Evolutionary conservation across 2,329 filamentous ascomycete genomes (phyloP).

Genomic region (Pezizomycotina sp.): DNA sequence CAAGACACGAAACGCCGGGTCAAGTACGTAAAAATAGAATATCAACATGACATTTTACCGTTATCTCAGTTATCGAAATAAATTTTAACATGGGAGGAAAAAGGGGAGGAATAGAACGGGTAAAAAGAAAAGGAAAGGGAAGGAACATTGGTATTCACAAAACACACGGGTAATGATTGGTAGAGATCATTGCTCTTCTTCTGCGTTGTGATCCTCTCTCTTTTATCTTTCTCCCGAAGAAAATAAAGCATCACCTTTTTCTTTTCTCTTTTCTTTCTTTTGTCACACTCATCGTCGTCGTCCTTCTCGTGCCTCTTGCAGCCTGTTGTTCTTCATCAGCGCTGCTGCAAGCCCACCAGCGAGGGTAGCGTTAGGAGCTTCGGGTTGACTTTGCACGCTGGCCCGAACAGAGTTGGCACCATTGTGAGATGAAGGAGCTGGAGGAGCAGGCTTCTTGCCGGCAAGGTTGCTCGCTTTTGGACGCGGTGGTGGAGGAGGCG

Average conservation of each 20-base stretch:
- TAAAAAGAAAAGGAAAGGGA: conserved; percentile 6
- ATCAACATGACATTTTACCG: no score
- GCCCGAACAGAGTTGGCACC: conserved; percentile 23
- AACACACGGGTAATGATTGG: no score
- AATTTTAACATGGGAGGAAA: conserved; percentile 16
- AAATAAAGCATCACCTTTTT: conserved; percentile 3
- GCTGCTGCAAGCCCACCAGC: conserved; percentile 63
- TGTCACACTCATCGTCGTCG: conserved; percentile 40
- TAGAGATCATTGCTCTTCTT: no score
- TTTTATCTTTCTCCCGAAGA: no score
- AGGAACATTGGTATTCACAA: no score
- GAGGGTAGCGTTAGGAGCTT: conserved; percentile 44
- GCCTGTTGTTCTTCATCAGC: conserved; percentile 59
- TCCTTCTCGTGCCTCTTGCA: conserved; percentile 55
- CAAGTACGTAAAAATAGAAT: conserved; percentile 10
- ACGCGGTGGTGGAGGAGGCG: conserved; percentile 46
- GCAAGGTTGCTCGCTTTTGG: conserved; percentile 36
- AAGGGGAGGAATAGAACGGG: conserved; percentile 5
- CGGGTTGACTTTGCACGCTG: conserved; percentile 33
- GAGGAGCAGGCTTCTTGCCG: conserved; percentile 52
- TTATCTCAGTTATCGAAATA: no score
- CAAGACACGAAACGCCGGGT: conserved; percentile 6
- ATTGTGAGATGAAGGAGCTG: conserved; percentile 63
- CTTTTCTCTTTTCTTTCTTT: conserved; percentile 7
- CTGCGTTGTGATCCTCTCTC: no score